Percentiles rank a stretch among this genome's conserved stretches.
Evolutionary conservation across 2,329 filamentous ascomycete genomes (phyloP).

Genomic region (Fusarium kyushuense): DNA sequence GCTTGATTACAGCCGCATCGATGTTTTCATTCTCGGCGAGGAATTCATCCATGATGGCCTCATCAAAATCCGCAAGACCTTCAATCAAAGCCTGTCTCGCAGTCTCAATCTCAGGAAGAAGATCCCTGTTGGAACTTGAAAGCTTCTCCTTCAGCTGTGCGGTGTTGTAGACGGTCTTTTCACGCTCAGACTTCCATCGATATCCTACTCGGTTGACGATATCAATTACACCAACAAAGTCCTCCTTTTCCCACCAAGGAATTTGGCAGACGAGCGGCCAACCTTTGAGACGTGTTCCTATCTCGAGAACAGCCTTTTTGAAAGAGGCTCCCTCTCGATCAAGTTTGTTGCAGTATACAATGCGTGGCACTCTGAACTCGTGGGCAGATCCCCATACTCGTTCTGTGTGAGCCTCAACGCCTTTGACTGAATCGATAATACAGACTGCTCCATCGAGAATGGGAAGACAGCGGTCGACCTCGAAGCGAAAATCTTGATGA

Average conservation of each 20-base stretch:
- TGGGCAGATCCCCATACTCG: constrained; percentile 94
- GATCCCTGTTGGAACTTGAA: constrained; percentile 60
- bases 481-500: constrained; percentile 97
- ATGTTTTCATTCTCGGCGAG: constrained; percentile 83
- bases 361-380: constrained; percentile 83
- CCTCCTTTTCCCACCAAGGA: constrained; percentile 89
- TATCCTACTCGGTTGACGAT: constrained; percentile 80
- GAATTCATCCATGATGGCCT: constrained; percentile 85
- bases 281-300: constrained; percentile 80
- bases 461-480: constrained; percentile 89
- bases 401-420: constrained; percentile 96
- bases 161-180: constrained; percentile 54
- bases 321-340: constrained; percentile 84
- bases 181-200: constrained; percentile 69
- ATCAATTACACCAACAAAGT: constrained; percentile 87
- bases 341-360: constrained; percentile 83
- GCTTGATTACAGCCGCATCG: constrained; percentile 72
- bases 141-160: constrained; percentile 57
- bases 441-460: constrained; percentile 93
- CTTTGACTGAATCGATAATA: constrained; percentile 90
- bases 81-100: constrained; percentile 86
- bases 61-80: constrained; percentile 87
- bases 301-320: constrained; percentile 85
- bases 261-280: constrained; percentile 96
- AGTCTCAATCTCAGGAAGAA: constrained; percentile 75